Conservation (phyloP, 2,329 filamentous ascomycete genomes). For the Biscogniauxia mediterranea region DNA sequence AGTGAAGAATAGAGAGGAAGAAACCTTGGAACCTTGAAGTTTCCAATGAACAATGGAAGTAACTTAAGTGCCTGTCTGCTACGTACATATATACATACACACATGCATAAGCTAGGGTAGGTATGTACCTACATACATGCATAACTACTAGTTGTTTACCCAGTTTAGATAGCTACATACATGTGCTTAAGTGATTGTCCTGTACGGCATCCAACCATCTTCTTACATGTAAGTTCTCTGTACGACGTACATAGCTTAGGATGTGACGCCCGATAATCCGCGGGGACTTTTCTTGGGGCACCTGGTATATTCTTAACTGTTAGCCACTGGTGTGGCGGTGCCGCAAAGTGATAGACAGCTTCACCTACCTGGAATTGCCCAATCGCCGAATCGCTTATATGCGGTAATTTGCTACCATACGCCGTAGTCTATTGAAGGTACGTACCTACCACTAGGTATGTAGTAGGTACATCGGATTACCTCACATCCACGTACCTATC, state of each 20-base stretch:
- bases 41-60: no score
- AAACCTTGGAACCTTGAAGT: no score
- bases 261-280: neutral
- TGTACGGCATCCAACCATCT: neutral
- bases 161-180: neutral
- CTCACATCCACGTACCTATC: neutral
- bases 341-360: neutral
- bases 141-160: neutral
- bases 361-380: neutral
- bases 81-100: neutral
- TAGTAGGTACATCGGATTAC: neutral
- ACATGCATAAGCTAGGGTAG: no score
- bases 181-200: neutral
- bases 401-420: neutral
- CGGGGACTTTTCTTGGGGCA: neutral
- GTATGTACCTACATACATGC: no score
- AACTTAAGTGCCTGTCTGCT: no score
- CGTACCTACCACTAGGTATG: no score
- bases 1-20: neutral
- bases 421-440: neutral
- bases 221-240: neutral
- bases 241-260: neutral
- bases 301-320: neutral
- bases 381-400: neutral
- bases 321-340: neutral